phyloP scores from a whole-genome alignment of 768 basidiomycete genomes.

The Auricularia heimuer region DNA sequence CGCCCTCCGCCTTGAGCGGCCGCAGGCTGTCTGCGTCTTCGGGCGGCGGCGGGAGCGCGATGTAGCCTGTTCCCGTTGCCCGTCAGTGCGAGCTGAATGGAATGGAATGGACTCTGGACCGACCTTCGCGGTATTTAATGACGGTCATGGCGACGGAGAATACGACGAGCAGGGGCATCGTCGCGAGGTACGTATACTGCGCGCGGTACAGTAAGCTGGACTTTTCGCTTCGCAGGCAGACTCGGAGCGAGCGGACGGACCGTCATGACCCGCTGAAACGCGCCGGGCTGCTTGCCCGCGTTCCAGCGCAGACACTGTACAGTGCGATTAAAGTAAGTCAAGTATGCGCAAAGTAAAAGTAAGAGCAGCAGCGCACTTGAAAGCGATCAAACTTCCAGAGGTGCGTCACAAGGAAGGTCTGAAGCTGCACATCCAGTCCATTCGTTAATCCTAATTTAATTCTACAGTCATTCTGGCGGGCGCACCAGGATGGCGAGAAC shows the following conservation, averaged over 20 bases:
- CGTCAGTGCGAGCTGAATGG: conserved; percentile 27
- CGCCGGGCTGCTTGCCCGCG: conserved; percentile 66
- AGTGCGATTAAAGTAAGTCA: background rate
- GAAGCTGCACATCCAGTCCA: conserved; percentile 37
- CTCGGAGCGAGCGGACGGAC: conserved; percentile 28
- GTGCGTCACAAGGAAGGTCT: conserved; percentile 56
- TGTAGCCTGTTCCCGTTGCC: conserved; percentile 9
- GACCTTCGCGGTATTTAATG: conserved; percentile 69
- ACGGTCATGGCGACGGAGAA: conserved; percentile 53
- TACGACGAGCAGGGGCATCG: conserved; percentile 53
- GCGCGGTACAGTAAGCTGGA: background rate
- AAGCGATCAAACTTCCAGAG: conserved; percentile 77
- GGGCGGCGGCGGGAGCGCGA: background rate
- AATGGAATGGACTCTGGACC: conserved; percentile 14
- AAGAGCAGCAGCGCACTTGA: conserved; percentile 4
- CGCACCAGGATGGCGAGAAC: conserved; percentile 56
- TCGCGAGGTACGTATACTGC: conserved; percentile 71
- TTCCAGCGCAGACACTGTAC: conserved; percentile 60
- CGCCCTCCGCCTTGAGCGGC: background rate
- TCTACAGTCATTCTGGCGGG: conserved; percentile 6
- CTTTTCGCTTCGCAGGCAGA: background rate
- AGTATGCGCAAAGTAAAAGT: background rate
- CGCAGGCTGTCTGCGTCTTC: background rate
- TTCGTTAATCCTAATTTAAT: conserved; percentile 4
- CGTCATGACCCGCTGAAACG: conserved; percentile 87